Evolutionary conservation across 805 yeast species (phyloP).

Genomic region (Wickerhamomyces pijperi): DNA sequence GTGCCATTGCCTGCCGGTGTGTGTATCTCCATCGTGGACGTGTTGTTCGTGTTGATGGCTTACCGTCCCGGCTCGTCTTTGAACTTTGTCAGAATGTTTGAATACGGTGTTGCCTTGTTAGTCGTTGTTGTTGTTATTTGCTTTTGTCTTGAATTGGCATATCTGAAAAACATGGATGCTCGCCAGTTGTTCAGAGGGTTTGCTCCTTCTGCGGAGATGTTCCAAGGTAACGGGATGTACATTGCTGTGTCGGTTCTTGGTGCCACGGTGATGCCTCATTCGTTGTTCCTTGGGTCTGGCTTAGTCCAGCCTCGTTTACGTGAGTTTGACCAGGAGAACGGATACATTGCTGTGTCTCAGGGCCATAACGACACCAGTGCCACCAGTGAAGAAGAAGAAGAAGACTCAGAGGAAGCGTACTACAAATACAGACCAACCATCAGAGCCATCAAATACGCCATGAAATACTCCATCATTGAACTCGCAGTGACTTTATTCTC

Average conservation of each 20-base stretch:
- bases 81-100: conserved; percentile 63
- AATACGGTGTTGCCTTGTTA: conserved; percentile 56
- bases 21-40: conserved; percentile 68
- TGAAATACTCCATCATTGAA: conserved; percentile 65
- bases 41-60: conserved; percentile 66
- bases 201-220: conserved; percentile 46
- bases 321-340: conserved; percentile 58
- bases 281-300: conserved; percentile 76
- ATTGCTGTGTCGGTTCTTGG: conserved; percentile 76
- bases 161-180: conserved; percentile 32
- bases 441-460: conserved; percentile 61
- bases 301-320: conserved; percentile 74
- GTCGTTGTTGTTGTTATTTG: conserved; percentile 72
- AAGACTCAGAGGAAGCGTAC: conserved; percentile 24
- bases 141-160: conserved; percentile 61
- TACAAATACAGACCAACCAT: conserved; percentile 55
- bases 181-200: conserved; percentile 52
- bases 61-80: conserved; percentile 71
- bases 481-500: conserved; percentile 60
- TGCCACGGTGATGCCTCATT: conserved; percentile 93
- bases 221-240: conserved; percentile 55
- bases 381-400: conserved; percentile 3
- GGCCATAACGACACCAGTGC: conserved; percentile 13
- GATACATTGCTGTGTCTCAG: conserved; percentile 35
- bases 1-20: conserved; percentile 77